These are phyloP conservation scores for Platanthera guangdongensis DNA, from an alignment of 106 monocot genomes.

Conservation along the genomic window DNA sequence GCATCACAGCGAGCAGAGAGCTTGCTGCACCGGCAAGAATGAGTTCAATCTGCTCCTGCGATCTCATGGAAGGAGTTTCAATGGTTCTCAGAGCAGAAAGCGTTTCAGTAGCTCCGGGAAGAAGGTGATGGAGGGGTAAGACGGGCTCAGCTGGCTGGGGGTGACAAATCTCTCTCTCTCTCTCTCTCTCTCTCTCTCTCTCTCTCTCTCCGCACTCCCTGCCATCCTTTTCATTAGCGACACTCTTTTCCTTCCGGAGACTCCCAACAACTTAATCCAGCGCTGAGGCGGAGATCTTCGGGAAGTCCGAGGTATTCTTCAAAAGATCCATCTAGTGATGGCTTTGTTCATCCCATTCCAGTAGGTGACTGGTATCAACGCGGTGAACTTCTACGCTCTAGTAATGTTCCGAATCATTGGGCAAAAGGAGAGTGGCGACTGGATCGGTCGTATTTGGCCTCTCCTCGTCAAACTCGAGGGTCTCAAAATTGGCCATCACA, in stretches of 20 bases:
- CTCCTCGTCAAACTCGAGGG: no score
- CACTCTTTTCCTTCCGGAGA: constrained; percentile 39
- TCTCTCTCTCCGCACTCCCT: constrained; percentile 33
- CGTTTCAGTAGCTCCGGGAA: no score
- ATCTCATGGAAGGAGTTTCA: no score
- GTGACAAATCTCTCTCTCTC: constrained; percentile 24
- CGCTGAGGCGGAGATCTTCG: constrained; percentile 15
- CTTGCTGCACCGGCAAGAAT: no score
- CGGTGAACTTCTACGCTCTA: constrained; percentile 23
- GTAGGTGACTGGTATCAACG: constrained; percentile 17
- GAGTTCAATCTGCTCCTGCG: no score
- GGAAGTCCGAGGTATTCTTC: not conserved
- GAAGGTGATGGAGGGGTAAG: no score
- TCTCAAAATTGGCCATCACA: no score
- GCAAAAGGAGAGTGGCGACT: constrained; percentile 1
- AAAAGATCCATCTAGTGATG: constrained; percentile 15
- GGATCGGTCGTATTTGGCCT: no score
- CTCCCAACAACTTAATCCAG: constrained; percentile 34
- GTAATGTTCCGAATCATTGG: constrained; percentile 20
- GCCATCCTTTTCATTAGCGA: constrained; percentile 23
- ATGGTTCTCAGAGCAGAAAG: no score
- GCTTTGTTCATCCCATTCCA: constrained; percentile 15
- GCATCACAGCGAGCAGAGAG: no score
- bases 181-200: constrained; percentile 36
- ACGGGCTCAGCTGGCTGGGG: no score